These are phyloP conservation scores for Vigna angularis DNA, from an alignment of 306 rosid genomes.

Conservation along the genomic window DNA sequence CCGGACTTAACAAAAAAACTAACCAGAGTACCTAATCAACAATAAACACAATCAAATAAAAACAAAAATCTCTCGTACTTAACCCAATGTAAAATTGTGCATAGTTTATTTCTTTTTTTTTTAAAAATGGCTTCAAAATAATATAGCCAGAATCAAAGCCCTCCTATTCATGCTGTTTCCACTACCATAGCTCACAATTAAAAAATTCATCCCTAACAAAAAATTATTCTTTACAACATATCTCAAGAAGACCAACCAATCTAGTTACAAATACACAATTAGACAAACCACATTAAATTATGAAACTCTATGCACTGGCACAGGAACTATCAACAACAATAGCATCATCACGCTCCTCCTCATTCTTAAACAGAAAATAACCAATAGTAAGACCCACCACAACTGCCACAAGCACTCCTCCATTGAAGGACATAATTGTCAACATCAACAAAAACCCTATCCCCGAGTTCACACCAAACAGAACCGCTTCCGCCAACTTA, in stretches of 20 bases:
- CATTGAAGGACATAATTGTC: constrained; percentile 89
- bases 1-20: no score
- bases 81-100: no score
- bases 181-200: background rate
- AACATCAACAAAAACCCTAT: constrained; percentile 87
- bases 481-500: constrained; percentile 58
- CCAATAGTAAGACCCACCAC: constrained; percentile 79
- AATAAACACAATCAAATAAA: no score
- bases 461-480: constrained; percentile 75
- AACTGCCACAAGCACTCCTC: constrained; percentile 75
- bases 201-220: no score
- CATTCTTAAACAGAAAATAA: constrained; percentile 61
- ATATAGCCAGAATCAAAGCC: background rate
- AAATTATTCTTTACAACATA: no score
- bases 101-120: no score
- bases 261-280: no score
- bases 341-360: constrained; percentile 48
- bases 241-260: no score
- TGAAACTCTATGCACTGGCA: constrained; percentile 61
- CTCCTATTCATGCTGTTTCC: background rate
- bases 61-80: no score
- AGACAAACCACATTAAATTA: background rate
- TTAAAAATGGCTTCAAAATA: no score
- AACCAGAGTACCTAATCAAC: no score
- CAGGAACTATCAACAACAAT: constrained; percentile 66